Evolutionary conservation across 371 early-diverging fungal genomes (phyloP).

Genomic region (Mortierella sp.): DNA sequence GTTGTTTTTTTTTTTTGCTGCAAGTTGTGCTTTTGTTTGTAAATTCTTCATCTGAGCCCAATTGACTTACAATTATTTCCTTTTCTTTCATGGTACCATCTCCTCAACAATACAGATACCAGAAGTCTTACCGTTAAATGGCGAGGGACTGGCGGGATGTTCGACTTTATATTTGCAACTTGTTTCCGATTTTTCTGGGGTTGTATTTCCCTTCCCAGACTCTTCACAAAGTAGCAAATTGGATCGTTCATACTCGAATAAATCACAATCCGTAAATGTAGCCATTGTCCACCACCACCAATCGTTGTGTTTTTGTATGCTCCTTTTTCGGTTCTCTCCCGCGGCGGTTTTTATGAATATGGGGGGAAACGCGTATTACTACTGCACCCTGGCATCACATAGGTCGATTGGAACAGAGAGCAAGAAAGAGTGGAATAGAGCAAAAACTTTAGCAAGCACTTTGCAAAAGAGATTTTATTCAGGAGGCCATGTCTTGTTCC

Average conservation of each 20-base stretch:
- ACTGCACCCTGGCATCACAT: too few species aligned
- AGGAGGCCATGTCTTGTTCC: constrained; percentile 21
- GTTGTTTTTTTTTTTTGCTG: background rate
- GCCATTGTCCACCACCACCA: background rate
- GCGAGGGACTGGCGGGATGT: constrained; percentile 48
- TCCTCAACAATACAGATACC: constrained; percentile 68
- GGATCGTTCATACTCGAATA: constrained; percentile 49
- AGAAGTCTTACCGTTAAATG: constrained; percentile 97
- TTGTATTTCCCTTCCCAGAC: constrained; percentile 20
- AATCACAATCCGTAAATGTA: constrained; percentile 33
- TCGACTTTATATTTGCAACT: constrained; percentile 35
- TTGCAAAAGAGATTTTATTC: background rate
- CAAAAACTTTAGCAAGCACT: too few species aligned
- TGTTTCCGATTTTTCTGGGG: constrained; percentile 34
- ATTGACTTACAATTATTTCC: background rate
- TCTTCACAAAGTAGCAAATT: constrained; percentile 27
- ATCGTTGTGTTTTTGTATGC: background rate
- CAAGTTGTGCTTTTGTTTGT: background rate
- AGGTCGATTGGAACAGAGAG: background rate
- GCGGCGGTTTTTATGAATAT: too few species aligned
- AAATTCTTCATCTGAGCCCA: background rate
- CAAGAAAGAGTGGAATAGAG: background rate
- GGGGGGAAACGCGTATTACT: too few species aligned
- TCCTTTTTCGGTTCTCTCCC: too few species aligned
- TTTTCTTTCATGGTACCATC: constrained; percentile 1